Base-by-base conservation (phyloP, 2,329 filamentous ascomycete species). In the Chaetomium globosum region DNA sequence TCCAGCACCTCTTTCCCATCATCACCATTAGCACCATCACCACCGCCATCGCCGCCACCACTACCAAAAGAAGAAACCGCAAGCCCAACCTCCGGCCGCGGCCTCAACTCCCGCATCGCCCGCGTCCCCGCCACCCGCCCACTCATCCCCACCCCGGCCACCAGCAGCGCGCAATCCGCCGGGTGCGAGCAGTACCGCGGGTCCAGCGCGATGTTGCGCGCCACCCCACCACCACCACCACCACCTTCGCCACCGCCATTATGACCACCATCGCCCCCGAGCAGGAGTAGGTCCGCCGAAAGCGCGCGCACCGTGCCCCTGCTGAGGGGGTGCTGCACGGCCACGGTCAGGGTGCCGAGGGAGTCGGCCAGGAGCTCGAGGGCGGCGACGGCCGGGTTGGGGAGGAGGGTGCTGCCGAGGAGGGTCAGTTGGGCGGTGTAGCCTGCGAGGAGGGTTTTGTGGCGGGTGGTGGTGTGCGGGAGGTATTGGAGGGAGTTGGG, bases 131-230 rank as follows among this genome's bases (percentile, higher is more conserved):
- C 19, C 16, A 78, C 73, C 8, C 77, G 73, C 28, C 81, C 80
- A 2, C 79, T 76, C 46, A 82, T 78, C 55, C 77, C 69, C 67
- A 85, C 73, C 2, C 78, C 81, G 62, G 84, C 79, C 26, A 79
- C 76, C 7, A 84, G 61, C 2, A 82, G 79, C 33, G 78, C 71
- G 6, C 83, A 75, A 68, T 85, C 83, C 16, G 78, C 74, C 26
- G 81, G 80, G 7, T 78, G 75, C 54, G 78, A 74, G 80, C 74
- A 82, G 72, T 80, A 83, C 64, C 81, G 80, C 73, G 83, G 83
- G 65, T 78, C 75, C 65, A 86, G 83, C n/a, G 79, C 72, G 0
- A 85, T 83, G 16, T 79, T 77, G 2, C 49, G 9, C 21, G 79
- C 78, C 0, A 83, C 82, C 12, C 23, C 21, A 79, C 78, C 0